phyloP scores from a whole-genome alignment of 169 alveolate species.

The Cyclospora cayetanensis region DNA sequence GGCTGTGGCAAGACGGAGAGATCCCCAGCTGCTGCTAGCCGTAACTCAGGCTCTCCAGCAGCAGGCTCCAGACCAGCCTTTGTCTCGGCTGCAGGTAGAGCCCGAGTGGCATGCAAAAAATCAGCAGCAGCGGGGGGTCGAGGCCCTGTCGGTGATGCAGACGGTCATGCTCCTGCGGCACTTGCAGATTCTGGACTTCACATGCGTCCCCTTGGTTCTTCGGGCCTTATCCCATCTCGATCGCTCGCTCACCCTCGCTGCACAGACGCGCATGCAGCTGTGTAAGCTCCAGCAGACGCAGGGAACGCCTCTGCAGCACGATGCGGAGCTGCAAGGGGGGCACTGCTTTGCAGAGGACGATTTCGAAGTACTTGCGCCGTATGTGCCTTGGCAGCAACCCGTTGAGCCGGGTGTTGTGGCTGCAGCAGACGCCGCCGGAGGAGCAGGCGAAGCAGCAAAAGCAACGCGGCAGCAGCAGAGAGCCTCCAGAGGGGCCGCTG shows the following conservation, averaged over 20 bases:
- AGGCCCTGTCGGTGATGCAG: constrained; percentile 16
- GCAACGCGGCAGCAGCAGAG: constrained; percentile 17
- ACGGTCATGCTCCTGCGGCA: constrained; percentile 15
- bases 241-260: not conserved
- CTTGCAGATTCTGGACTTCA: not conserved
- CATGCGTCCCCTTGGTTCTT: not conserved
- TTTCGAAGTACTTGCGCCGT: not conserved
- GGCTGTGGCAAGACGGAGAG: not conserved
- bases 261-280: constrained; percentile 14
- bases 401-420: not conserved
- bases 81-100: not conserved
- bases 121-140: not conserved
- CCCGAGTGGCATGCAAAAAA: not conserved
- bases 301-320: not conserved
- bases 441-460: not conserved
- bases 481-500: not conserved
- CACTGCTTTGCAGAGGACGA: constrained; percentile 1
- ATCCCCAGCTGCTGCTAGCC: constrained; percentile 4
- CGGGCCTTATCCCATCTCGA: not conserved
- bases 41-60: constrained; percentile 15
- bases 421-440: constrained; percentile 1
- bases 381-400: constrained; percentile 4
- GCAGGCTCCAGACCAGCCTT: no score
- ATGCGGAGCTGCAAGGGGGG: not conserved
- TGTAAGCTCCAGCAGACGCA: not conserved